Conservation (phyloP, 1,284 basidiomycete species). For the Porodaedalea pini region DNA sequence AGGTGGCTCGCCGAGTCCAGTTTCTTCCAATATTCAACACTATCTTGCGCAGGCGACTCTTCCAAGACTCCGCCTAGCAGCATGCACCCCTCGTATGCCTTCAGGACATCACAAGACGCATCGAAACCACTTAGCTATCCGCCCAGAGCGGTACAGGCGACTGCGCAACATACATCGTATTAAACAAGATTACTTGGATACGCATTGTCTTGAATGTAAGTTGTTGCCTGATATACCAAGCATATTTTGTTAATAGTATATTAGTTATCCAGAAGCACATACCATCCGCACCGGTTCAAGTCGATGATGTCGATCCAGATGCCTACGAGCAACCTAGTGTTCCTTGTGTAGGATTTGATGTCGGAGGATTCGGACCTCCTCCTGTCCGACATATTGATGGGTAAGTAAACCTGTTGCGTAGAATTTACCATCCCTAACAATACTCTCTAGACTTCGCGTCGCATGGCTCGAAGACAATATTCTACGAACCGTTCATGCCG, state of each 20-base stretch:
- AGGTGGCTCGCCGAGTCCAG: neutral
- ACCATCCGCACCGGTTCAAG: constrained; percentile 33
- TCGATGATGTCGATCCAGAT: constrained; percentile 36
- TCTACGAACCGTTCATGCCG: constrained; percentile 50
- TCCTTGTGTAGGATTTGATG: constrained; percentile 33
- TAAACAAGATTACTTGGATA: constrained; percentile 29
- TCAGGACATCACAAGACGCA: constrained; percentile 43
- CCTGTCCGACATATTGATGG: constrained; percentile 20
- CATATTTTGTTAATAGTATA: constrained; percentile 31
- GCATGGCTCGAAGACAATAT: constrained; percentile 49
- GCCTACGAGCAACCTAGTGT: constrained; percentile 43
- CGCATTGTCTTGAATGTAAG: constrained; percentile 30
- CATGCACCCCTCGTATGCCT: constrained; percentile 36
- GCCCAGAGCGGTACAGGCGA: constrained; percentile 45
- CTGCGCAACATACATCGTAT: constrained; percentile 45
- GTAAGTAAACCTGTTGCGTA: constrained; percentile 3
- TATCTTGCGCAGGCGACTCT: constrained; percentile 47
- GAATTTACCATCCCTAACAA: constrained; percentile 21
- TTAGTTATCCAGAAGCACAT: constrained; percentile 32
- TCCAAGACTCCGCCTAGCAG: constrained; percentile 42
- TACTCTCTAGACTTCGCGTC: constrained; percentile 1
- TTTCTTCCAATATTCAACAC: constrained; percentile 37
- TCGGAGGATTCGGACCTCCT: neutral
- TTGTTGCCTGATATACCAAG: neutral
- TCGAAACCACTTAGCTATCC: constrained; percentile 40